These are phyloP conservation scores for Venturia nashicola DNA, from an alignment of 2,329 filamentous ascomycete genomes.

Conservation along the genomic window DNA sequence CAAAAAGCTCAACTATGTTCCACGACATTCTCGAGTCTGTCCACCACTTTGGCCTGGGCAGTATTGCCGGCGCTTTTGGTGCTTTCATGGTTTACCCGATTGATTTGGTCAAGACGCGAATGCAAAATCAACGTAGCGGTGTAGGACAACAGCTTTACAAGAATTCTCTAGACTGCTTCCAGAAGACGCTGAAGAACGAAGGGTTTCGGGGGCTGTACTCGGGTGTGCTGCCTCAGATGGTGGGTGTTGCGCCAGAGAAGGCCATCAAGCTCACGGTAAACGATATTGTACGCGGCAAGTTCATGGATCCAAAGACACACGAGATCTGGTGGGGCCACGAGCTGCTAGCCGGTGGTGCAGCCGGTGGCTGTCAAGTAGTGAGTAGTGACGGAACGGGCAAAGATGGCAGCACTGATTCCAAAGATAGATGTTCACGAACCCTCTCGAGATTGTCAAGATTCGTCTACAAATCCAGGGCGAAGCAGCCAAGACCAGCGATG, in stretches of 20 bases:
- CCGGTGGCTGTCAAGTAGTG: slow-evolving; percentile 93
- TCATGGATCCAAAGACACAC: slow-evolving; percentile 61
- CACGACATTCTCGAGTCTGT: slow-evolving; percentile 59
- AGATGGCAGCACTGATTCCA: not conserved
- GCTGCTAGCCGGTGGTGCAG: slow-evolving; percentile 75
- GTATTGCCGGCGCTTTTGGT: slow-evolving; percentile 86
- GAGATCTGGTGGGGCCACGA: slow-evolving; percentile 61
- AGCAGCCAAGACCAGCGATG: slow-evolving; percentile 73
- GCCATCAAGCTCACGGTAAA: slow-evolving; percentile 99
- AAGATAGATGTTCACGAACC: slow-evolving; percentile 84
- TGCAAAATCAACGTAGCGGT: slow-evolving; percentile 88
- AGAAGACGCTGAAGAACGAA: slow-evolving; percentile 87
- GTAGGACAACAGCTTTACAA: slow-evolving; percentile 88
- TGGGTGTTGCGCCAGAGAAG: slow-evolving; percentile 98
- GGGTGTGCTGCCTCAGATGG: slow-evolving; percentile 84
- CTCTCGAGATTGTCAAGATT: slow-evolving; percentile 98
- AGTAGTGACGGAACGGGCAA: not conserved
- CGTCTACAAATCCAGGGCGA: slow-evolving; percentile 95
- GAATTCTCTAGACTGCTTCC: slow-evolving; percentile 91
- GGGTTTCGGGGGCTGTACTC: slow-evolving; percentile 85
- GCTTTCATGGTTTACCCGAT: slow-evolving; percentile 99
- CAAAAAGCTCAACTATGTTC: slow-evolving; percentile 45
- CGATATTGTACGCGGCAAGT: slow-evolving; percentile 69
- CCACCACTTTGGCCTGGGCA: slow-evolving; percentile 85
- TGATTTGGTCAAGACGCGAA: slow-evolving; percentile 93